Evolutionary conservation across 2,329 filamentous ascomycete species (phyloP), one percentile per base, ranked within the genome.

Genomic region (Huntiella moniliformis): DNA sequence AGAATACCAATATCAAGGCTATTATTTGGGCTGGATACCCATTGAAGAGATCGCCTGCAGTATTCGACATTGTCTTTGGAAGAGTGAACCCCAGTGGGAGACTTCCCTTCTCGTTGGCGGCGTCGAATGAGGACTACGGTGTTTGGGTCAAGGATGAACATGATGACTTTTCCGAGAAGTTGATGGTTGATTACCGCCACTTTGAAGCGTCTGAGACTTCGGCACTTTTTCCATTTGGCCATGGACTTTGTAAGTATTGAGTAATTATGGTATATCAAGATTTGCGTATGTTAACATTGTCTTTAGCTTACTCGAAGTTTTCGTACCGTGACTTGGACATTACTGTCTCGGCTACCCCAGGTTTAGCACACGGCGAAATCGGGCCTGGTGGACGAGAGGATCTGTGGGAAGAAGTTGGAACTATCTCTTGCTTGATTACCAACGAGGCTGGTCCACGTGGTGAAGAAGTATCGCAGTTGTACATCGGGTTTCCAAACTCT

Each of bases 1-100:
- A 68, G 33, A 64, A 81, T n/a, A 74, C 80, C 56, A 71, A 68
- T 2, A 46, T 50, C 42, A 50, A 50, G 46, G 73, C 77, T 2
- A 63, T 87, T 1, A 57, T 86, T 1, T 80, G 88, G 55, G 81
- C 81, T 6, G 91, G 82, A 82, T 88, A 86, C 55, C 81, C 82
- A 50, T 83, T 84, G n/a, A 83, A 88, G 55, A 82, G 91, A 62
- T 79, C 79, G 4, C 83, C 82, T 4, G 79, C 77, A 11, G 79
- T 91, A 50, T 82, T 80, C 0, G 82, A 88, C 52, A 68, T 87
- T 1, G 65, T 88, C 13, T 82, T 83, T 51, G 83, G 82, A 42
- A 71, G 77, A 50, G 69, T 73, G 41, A 86, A 81, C 56, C 83
- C 83, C 0, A 78, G 73, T 40, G 82, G 75, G 10, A 85, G 85